These are phyloP conservation scores for Rusavskia elegans DNA, from an alignment of 495 filamentous ascomycete species.

Conservation along the genomic window DNA sequence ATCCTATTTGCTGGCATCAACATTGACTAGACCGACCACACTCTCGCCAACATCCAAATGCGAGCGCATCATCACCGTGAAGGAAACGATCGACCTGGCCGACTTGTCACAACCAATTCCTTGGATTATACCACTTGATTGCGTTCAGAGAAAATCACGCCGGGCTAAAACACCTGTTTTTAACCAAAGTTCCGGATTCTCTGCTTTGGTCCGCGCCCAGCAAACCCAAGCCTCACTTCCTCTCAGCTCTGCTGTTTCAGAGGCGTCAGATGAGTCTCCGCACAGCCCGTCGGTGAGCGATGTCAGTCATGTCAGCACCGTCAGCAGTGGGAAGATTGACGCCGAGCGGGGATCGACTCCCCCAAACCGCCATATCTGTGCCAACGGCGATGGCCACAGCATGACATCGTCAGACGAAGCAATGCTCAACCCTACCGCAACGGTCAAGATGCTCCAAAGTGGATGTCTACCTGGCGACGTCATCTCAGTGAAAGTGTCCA, in stretches of 20 bases:
- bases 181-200: background rate
- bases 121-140: slow-evolving; percentile 67
- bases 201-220: background rate
- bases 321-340: slow-evolving; percentile 42
- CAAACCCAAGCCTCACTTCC: background rate
- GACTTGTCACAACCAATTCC: slow-evolving; percentile 42
- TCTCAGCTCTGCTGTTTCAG: slow-evolving; percentile 1
- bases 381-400: slow-evolving; percentile 13
- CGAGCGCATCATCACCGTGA: slow-evolving; percentile 61
- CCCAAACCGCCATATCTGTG: slow-evolving; percentile 8
- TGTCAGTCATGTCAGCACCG: slow-evolving; percentile 43
- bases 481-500: slow-evolving; percentile 59
- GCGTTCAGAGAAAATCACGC: slow-evolving; percentile 38
- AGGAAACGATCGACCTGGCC: slow-evolving; percentile 55
- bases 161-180: background rate
- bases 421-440: slow-evolving; percentile 52
- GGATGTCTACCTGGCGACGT: slow-evolving; percentile 79
- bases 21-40: slow-evolving; percentile 75
- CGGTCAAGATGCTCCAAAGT: slow-evolving; percentile 64
- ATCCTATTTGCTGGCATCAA: slow-evolving; percentile 77
- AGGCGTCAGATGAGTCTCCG: slow-evolving; percentile 17
- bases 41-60: slow-evolving; percentile 65
- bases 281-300: slow-evolving; percentile 46
- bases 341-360: slow-evolving; percentile 23
- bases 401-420: background rate